A percentile compares a stretch with the other conserved stretches of the same genome.
Conservation (phyloP, 78 protist species). For the Chrysochromulina tobinii region DNA sequence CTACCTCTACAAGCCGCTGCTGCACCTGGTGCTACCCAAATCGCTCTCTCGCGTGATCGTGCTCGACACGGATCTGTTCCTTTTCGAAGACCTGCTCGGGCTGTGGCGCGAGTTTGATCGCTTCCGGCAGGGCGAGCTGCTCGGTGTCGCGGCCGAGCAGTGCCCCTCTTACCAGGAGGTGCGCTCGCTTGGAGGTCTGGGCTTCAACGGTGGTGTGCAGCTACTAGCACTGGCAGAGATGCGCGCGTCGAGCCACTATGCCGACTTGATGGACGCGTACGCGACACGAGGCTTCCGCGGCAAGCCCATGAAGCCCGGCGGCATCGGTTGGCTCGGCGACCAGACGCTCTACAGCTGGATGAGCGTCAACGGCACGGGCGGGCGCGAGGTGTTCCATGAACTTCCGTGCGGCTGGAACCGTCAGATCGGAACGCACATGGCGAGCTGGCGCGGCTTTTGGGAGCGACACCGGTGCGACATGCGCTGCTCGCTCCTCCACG, state of each 20-base stretch:
- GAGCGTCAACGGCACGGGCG: background rate
- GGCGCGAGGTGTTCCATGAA: background rate
- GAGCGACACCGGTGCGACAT: background rate
- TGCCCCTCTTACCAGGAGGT: conserved; percentile 21
- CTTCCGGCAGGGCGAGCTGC: background rate
- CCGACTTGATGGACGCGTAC: background rate
- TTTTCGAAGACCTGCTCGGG: background rate
- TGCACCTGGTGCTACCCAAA: background rate
- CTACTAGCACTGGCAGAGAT: background rate
- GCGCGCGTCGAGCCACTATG: background rate
- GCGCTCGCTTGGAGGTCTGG: conserved; percentile 15
- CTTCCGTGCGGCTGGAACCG: conserved; percentile 13
- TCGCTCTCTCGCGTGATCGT: background rate
- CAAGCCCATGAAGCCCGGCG: background rate
- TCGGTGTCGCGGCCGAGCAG: background rate
- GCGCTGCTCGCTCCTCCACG: background rate
- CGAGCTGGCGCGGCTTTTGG: conserved; percentile 4
- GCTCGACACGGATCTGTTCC: background rate
- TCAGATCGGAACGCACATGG: conserved; percentile 22
- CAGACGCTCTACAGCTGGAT: conserved; percentile 20
- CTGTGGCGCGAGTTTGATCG: background rate
- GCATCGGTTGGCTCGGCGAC: conserved; percentile 25
- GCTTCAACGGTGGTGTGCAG: conserved; percentile 14
- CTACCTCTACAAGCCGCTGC: background rate
- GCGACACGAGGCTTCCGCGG: background rate